Conservation (phyloP, 164 flowering plant species). For the Aristolochia californica region DNA sequence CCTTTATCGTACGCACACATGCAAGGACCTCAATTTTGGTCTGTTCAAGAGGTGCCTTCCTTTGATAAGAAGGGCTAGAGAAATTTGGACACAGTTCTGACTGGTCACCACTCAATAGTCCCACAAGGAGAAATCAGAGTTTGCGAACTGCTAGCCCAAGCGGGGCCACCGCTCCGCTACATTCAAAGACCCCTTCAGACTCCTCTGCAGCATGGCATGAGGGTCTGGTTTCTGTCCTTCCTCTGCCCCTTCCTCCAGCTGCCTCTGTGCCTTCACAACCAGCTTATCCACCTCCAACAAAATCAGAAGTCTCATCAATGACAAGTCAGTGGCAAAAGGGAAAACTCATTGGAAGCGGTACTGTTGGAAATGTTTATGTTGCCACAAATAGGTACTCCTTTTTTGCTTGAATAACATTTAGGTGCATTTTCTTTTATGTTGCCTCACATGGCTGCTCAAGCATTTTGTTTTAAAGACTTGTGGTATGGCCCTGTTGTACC, state of each 20-base stretch:
- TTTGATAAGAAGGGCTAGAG: conserved; percentile 25
- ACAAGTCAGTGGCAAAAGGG: conserved; percentile 73
- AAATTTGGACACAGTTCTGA: conserved; percentile 31
- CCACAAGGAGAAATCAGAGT: conserved; percentile 25
- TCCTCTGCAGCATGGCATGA: conserved; percentile 26
- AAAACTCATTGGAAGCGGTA: conserved; percentile 92
- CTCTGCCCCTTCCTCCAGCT: conserved; percentile 83
- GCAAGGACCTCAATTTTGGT: conserved; percentile 40
- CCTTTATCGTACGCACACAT: conserved; percentile 16
- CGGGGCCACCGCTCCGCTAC: conserved; percentile 41
- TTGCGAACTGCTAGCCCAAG: conserved; percentile 21
- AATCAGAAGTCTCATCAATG: conserved; percentile 32
- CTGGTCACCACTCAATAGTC: conserved; percentile 43
- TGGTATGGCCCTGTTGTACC: background rate
- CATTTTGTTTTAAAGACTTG: conserved; percentile 22
- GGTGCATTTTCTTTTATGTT: background rate
- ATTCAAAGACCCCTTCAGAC: conserved; percentile 29
- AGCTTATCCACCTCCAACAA: conserved; percentile 23
- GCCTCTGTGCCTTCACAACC: conserved; percentile 27
- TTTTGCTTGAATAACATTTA: conserved; percentile 3
- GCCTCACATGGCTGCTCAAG: no score
- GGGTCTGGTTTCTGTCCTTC: conserved; percentile 40
- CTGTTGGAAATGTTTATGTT: conserved; percentile 88
- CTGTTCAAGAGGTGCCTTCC: conserved; percentile 47
- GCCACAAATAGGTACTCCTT: conserved; percentile 61